Evolutionary conservation across 1,139 yeast genomes (phyloP), one percentile per base, ranked within the genome.

Genomic region (Yamadazyma sp.): DNA sequence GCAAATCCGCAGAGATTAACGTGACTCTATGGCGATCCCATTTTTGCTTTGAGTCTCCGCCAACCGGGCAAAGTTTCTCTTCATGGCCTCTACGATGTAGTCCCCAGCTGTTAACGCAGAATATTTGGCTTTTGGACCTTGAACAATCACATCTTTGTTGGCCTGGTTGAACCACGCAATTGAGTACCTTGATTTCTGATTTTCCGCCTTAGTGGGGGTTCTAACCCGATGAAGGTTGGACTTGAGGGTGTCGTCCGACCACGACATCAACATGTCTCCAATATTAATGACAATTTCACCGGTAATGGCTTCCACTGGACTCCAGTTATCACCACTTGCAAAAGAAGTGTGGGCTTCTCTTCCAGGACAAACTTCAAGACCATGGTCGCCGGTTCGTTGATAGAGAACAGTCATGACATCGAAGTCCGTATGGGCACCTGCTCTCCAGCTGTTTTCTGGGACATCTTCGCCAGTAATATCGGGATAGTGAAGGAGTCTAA

Each of bases 231-330:
- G 62, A 40, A 56, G 59, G 35, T 56, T 59, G 4, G 61, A 55
- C 38, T 59, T 59, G 29, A 57, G 43, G 20, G 39, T 43, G 37
- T 59, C 62, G 38, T 59, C 63, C 5, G 57, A 49, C 63, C 64
- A 59, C 14, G 62, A 55, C 63, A 59, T 59, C 29, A 59, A 40
- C 63, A 59, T 59, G 34, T 59, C 62, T 3, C 63, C 63, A 29
- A 59, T 59, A 34, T 59, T 59, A 29, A 59, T 52, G n/a, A 59
- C 62, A 31, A 59, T 57, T n/a, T 59, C 59, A 3, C 63, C 63
- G 9, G 61, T 54, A 3, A 25, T 40, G 8, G 63, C 51, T 23
- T 54, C 56, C 21, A 57, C 60, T 1, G 63, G 58, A 12, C 53
- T 49, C 63, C 63, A 59, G 25, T 44, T 41, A 33, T 57, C 62